These are phyloP conservation scores for Aegilops speltoides DNA, from an alignment of 176 grass and related monocot species.

Conservation along the genomic window DNA sequence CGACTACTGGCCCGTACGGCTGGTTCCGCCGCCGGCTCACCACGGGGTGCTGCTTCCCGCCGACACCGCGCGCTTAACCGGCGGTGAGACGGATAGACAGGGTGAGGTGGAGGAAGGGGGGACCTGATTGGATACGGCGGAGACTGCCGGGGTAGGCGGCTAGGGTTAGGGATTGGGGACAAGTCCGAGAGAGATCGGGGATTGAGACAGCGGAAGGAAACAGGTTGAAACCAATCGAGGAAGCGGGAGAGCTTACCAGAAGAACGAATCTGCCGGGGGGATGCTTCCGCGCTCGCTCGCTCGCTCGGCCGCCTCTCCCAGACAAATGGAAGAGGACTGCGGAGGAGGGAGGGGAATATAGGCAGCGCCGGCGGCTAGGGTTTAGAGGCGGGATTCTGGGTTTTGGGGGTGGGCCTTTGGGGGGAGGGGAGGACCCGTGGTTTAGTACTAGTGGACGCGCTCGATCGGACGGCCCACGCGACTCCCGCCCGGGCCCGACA, in stretches of 20 bases:
- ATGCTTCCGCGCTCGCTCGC: slow-evolving; percentile 10
- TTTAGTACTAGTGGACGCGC: not conserved
- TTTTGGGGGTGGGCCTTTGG: not conserved
- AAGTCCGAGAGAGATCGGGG: not conserved
- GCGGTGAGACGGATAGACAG: not conserved
- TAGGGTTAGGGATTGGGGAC: not conserved
- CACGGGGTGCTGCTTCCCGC: not conserved
- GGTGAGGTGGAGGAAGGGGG: not conserved
- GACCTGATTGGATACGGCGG: not conserved
- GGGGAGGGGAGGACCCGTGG: not conserved
- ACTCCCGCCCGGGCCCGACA: not conserved
- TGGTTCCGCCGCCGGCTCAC: not conserved
- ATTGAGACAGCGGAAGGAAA: not conserved
- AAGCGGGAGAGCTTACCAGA: not conserved
- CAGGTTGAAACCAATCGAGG: not conserved
- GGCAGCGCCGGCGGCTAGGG: slow-evolving; percentile 32
- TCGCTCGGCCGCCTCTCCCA: not conserved
- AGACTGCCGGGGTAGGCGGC: not conserved
- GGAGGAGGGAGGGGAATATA: not conserved
- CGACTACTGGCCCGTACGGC: not conserved
- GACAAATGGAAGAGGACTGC: slow-evolving; percentile 20
- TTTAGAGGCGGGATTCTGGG: slow-evolving; percentile 26
- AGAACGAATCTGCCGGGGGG: not conserved
- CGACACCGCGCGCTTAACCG: not conserved
- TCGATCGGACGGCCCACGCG: not conserved